Evolutionary conservation across 169 alveolate species (phyloP), one percentile per base, ranked within the genome.

Genomic region (Babesia ovis): DNA sequence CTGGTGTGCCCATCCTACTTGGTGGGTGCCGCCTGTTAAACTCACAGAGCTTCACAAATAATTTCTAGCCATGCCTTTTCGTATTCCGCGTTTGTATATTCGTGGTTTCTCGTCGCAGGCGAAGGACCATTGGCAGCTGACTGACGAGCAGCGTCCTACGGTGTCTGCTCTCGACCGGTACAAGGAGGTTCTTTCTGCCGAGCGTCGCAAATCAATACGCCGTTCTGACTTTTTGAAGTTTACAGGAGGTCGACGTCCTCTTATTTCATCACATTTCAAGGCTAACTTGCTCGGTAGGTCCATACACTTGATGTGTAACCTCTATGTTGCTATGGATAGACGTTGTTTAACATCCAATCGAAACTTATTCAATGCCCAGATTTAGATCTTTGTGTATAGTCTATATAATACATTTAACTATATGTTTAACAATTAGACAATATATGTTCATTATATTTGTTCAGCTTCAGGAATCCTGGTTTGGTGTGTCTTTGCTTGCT

Each of bases 401-500:
- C n/a, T n/a, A n/a, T n/a, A n/a, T n/a, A n/a, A n/a, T n/a, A n/a
- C n/a, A n/a, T n/a, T n/a, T n/a, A n/a, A n/a, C n/a, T n/a, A n/a
- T n/a, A n/a, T n/a, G n/a, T n/a, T n/a, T n/a, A n/a, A n/a, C n/a
- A n/a, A n/a, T n/a, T n/a, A n/a, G n/a, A n/a, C 46, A 9, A 39
- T 39, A 9, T 39, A 39, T 9, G 46, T 39, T 39, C n/a, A 9
- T 39, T 9, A 39, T 39, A 39, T 39, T n/a, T 41, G 61, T 48
- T 54, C 83, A 69, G 92, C 91, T 22, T 43, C 84, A 37, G 83
- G 83, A 34, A 53, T 87, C 74, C 45, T 77, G 45, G 74, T 70
- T 39, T 88, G 93, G 93, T 84, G 91, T 53, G 57, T 84, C 41
- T 64, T 84, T 72, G 93, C 93, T 18, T 59, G 69, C 61, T 84